Evolutionary conservation across 257 asterid species (phyloP), one percentile per base, ranked within the genome.

Genomic region (Solanum lignicaule): DNA sequence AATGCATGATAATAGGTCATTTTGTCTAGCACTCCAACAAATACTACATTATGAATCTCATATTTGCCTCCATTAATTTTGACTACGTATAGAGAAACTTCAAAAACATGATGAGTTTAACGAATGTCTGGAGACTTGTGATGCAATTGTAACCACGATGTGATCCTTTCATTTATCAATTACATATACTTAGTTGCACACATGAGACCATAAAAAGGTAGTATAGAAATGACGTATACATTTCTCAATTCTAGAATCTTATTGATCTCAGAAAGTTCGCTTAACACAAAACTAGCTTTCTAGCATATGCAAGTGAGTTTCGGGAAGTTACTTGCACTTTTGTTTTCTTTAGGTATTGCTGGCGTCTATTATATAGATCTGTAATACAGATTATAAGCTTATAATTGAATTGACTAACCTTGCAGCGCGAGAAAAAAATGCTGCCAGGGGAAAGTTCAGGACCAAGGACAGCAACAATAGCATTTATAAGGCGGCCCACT

Each of bases 361-460:
- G 69, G 21, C 12, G 5, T 48, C 43, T 48, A 3, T 18, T 48
- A 81, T 48, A 82, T 18, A 20, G 85, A 81, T 29, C 41, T 46
- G 12, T 43, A 14, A 81, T 46, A 29, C 68, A 89, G 86, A 78
- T 69, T 83, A 43, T 88, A 79, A 88, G 85, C 87, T 87, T 84
- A 88, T 69, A 90, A 76, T 39, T 72, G 71, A 84, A 87, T 55
- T 38, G 79, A 88, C 91, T 68, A 55, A 97, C 99, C 99, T 96
- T 97, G 96, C 99, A 96, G 87, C 99, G 98, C 5, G 99, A 96
- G 92, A 97, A 97, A 90, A 97, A 96, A 86, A 95, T 96, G 93
- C 99, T 96, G 82, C 95, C 97, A 88, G 99, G 98, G 89, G 98
- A 88, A 91, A 97, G 99, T 90, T 97, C 99, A 72, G 99, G 99